Evolutionary conservation across 2,329 filamentous ascomycete species (phyloP), one percentile per base, ranked within the genome.

Genomic region (Colletotrichum salicis): DNA sequence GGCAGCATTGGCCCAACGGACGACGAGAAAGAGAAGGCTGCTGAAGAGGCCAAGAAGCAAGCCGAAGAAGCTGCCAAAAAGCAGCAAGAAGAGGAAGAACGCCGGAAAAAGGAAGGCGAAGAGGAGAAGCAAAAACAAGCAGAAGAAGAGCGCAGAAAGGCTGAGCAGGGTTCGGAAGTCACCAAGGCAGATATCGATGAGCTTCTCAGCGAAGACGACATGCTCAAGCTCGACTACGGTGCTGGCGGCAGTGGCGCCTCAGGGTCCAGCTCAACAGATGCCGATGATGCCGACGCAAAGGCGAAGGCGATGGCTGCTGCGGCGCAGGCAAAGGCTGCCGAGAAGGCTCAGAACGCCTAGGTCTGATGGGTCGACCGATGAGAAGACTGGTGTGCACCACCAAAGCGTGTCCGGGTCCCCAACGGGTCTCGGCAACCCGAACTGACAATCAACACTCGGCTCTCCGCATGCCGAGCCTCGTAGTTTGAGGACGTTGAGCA

Each of bases 1-100:
- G 78, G 78, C 62, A 67, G 67, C 48, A 73, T 80, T 29, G 66
- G 67, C 5, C 73, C 73, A 29, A 73, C 72, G 3, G 70, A 70
- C 22, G 60, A 37, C 3, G 64, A 75, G 52, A 71, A 54, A 24
- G 52, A 57, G 31, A 48, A 68, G n/a, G 64, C 63, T 3, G 35
- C n/a, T 8, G 68, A 74, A n/a, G 67, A 69, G n/a, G 63, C 65
- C 13, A 48, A 63, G 58, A 64, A 72, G 52, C 58, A 58, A 54
- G 68, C 59, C 22, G 60, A 67, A 63, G 70, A 74, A 19, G 72
- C 57, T 11, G 64, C 45, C 27, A 67, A 67, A 48, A 61, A 65
- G 33, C 60, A 64, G 48, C 48, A 59, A 58, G 58, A 73, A 35
- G 57, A 71, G 19, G 64, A 71, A 45, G 51, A 67, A 31, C 37